A percentile compares a stretch with the other conserved stretches of the same genome.
Evolutionary conservation across 2,329 filamentous ascomycete species (phyloP).

Genomic region (Aureobasidium musti): DNA sequence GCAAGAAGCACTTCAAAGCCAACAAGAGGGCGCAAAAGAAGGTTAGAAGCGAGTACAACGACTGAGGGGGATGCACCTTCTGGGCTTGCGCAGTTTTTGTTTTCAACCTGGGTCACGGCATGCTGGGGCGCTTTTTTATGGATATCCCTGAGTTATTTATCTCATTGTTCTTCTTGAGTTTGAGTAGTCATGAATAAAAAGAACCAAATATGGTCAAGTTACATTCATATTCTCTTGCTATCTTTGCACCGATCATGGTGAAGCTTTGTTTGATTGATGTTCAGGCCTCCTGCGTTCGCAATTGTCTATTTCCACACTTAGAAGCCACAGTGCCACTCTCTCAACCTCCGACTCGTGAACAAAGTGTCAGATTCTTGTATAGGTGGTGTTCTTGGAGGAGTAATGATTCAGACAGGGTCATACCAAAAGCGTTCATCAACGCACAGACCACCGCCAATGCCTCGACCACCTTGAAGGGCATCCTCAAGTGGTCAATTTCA

Average conservation of each 20-base stretch:
- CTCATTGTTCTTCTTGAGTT: neutral
- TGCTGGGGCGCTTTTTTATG: slow-evolving; percentile 24
- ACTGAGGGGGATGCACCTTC: neutral
- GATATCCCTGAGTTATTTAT: slow-evolving; percentile 15
- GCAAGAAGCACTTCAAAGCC: slow-evolving; percentile 96
- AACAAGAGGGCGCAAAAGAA: slow-evolving; percentile 55
- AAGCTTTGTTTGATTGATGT: neutral
- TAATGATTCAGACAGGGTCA: neutral
- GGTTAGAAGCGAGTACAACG: slow-evolving; percentile 32
- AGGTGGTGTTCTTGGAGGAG: neutral
- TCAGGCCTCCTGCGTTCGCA: too few relatives aligned
- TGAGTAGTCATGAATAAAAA: neutral
- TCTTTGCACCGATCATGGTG: neutral
- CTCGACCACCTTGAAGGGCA: slow-evolving; percentile 21
- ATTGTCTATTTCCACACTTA: too few relatives aligned
- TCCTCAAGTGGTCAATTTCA: neutral
- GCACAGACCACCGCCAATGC: neutral
- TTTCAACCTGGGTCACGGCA: slow-evolving; percentile 2
- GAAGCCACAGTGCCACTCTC: too few relatives aligned
- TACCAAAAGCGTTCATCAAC: neutral
- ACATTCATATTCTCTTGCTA: neutral
- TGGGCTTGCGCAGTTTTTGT: neutral
- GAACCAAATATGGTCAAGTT: neutral
- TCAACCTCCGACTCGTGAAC: neutral
- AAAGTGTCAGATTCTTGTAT: neutral